Base-by-base conservation (phyloP, 495 filamentous ascomycete species). In the Penicillium atrosanguineum region DNA sequence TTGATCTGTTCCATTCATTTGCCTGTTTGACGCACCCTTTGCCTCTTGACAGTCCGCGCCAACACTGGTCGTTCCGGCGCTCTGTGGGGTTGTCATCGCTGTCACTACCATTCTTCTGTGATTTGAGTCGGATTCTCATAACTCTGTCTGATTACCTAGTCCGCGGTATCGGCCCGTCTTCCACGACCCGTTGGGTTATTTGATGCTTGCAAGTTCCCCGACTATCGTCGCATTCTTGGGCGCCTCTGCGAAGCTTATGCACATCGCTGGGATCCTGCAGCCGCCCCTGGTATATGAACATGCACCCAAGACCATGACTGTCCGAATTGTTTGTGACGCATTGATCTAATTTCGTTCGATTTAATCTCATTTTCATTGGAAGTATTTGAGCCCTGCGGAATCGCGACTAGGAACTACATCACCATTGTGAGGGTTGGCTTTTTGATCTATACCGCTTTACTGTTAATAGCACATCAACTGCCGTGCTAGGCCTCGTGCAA, bases 261-360 rank as follows among this genome's bases (percentile, higher is more conserved):
- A 57, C 59, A 53, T 56, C 50, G 58, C 60, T 68, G 53, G 60
- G 60, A 69, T 67, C 61, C 54, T 55, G 65, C 65, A 68, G 64
- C 60, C 53, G 61, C 56, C 65, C 42, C 61, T 64, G 65, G 64
- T 52, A 70, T 70, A 60, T 57, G 53, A 61, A 64, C 48, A 62
- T 67, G 62, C 59, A 58, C 60, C 50, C 39, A 56, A 56, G 44
- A 60, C 52, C 42, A 48, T 59, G 59, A 71, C 58, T 64, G 49
- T 48, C 46, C 58, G 44, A 50, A 44, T 60, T 60, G 51, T 71
- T 68, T 66, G 62, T 60, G 57, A 62, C 44, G 69, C 71, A 66
- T 34, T 66, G 57, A 47, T 46, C 57, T 58, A 43, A 45, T 59
- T 58, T 41, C n/a, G 14, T 40, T 46, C 52, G 38, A 50, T 58